A percentile compares a stretch with the other conserved stretches of the same genome.
These are phyloP conservation scores for Lithospermum erythrorhizon DNA, from an alignment of 257 asterid genomes.

Conservation along the genomic window DNA sequence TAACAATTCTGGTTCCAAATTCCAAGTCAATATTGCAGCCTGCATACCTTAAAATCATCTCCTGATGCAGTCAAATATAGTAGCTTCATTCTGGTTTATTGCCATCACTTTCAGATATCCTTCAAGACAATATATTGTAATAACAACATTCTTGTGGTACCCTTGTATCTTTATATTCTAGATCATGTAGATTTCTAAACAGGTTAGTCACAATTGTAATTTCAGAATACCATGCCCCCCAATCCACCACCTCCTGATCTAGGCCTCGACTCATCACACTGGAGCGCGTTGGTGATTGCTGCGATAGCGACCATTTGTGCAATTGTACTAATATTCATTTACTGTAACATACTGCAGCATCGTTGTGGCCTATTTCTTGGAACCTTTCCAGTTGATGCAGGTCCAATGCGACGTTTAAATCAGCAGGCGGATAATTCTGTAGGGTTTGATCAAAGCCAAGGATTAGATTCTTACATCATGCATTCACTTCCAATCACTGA, in stretches of 20 bases:
- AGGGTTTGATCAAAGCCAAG: slow-evolving; percentile 28
- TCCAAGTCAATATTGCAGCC: not conserved
- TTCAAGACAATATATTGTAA: too few relatives aligned
- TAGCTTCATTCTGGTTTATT: too few relatives aligned
- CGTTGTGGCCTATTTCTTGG: not conserved
- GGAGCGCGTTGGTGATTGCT: not conserved
- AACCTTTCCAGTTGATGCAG: not conserved
- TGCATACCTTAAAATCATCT: too few relatives aligned
- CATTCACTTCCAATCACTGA: slow-evolving; percentile 54
- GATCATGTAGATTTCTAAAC: not conserved
- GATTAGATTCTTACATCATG: slow-evolving; percentile 37
- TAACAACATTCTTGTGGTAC: too few relatives aligned
- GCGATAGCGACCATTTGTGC: not conserved
- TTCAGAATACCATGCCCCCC: not conserved
- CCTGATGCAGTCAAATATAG: not conserved
- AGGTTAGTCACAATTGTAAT: not conserved
- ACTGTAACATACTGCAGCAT: not conserved
- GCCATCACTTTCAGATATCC: too few relatives aligned
- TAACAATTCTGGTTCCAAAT: not conserved
- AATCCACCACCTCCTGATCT: not conserved
- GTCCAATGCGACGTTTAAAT: not conserved
- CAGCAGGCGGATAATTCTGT: not conserved
- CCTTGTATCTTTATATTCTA: too few relatives aligned
- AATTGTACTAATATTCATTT: not conserved
- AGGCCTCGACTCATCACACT: not conserved